Percentiles rank a stretch among this genome's conserved stretches.
phyloP scores from a whole-genome alignment of 352 stramenopile species.

The Globisporangium perplexum region DNA sequence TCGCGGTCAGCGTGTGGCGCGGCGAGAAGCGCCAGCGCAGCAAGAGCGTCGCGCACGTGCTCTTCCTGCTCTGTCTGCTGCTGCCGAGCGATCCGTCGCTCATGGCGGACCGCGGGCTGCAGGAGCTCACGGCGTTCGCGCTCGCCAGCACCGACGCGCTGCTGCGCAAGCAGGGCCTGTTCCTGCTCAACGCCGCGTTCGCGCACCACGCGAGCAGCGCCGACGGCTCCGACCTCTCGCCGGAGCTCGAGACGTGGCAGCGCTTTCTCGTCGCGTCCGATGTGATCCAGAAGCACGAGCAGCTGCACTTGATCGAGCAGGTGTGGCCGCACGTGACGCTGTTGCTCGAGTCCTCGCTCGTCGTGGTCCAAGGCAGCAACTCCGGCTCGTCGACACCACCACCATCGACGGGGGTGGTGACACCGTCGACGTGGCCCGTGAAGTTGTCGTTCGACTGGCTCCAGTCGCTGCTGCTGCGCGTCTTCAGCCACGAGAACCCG shows the following conservation, averaged over 20 bases:
- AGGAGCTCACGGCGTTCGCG: conserved; percentile 45
- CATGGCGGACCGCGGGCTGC: conserved; percentile 29
- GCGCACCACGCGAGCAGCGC: conserved; percentile 30
- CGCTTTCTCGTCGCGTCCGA: conserved; percentile 71
- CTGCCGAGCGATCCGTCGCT: conserved; percentile 38
- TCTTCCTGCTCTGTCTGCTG: conserved; percentile 60
- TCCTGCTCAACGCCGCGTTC: conserved; percentile 63
- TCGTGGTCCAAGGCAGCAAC: conserved; percentile 10
- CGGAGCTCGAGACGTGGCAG: conserved; percentile 36
- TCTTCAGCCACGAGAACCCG: conserved; percentile 76
- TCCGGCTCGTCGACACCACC: neutral
- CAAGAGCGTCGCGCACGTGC: conserved; percentile 31
- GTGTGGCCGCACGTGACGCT: conserved; percentile 70
- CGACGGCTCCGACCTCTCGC: neutral
- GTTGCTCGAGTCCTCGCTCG: conserved; percentile 37
- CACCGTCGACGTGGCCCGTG: conserved; percentile 34
- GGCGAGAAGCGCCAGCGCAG: conserved; percentile 3
- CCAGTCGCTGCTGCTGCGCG: conserved; percentile 56
- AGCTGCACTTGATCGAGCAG: conserved; percentile 78
- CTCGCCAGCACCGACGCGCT: conserved; percentile 47
- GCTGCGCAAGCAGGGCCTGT: conserved; percentile 63
- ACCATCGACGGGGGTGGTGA: neutral
- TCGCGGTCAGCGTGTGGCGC: conserved; percentile 21
- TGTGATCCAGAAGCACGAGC: conserved; percentile 81
- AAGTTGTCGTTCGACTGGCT: conserved; percentile 72